Conservation (phyloP, 768 basidiomycete genomes). For the Ephemerocybe angulata region DNA sequence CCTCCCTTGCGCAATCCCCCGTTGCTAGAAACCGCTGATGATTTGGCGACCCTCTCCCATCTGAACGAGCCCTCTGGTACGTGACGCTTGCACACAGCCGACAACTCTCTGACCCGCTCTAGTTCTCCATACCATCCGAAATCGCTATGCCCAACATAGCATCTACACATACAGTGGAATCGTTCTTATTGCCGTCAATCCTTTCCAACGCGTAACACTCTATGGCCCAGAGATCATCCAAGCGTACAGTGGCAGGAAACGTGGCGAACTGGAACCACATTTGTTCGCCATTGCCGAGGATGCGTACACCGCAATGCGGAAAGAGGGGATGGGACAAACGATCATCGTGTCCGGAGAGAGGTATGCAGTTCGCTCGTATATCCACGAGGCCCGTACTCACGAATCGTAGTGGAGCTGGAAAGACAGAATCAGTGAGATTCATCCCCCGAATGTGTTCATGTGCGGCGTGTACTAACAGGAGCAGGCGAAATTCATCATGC, state of each 20-base stretch:
- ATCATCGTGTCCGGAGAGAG: slow-evolving; percentile 99
- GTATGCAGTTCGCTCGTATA: slow-evolving; percentile 43
- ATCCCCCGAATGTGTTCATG: not conserved
- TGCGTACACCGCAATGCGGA: slow-evolving; percentile 96
- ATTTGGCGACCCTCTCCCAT: slow-evolving; percentile 96
- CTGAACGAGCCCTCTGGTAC: slow-evolving; percentile 95
- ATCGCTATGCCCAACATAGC: slow-evolving; percentile 94
- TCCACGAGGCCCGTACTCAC: slow-evolving; percentile 13
- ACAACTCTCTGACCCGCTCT: slow-evolving; percentile 5
- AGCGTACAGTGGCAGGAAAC: slow-evolving; percentile 86
- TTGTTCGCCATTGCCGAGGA: slow-evolving; percentile 99
- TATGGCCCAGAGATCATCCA: slow-evolving; percentile 98
- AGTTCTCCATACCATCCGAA: slow-evolving; percentile 96
- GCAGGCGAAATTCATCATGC: slow-evolving; percentile 97
- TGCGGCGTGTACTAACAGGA: not conserved
- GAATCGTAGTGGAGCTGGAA: slow-evolving; percentile 87
- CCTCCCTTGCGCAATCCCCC: slow-evolving; percentile 97
- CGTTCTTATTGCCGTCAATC: slow-evolving; percentile 97
- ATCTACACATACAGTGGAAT: slow-evolving; percentile 99
- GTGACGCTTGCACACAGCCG: slow-evolving; percentile 16
- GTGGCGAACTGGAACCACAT: slow-evolving; percentile 96
- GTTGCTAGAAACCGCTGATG: slow-evolving; percentile 92
- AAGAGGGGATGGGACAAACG: slow-evolving; percentile 91
- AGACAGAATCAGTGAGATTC: slow-evolving; percentile 86
- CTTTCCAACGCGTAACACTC: slow-evolving; percentile 94